Conservation (phyloP, 257 asterid genomes). For the Avicennia marina region DNA sequence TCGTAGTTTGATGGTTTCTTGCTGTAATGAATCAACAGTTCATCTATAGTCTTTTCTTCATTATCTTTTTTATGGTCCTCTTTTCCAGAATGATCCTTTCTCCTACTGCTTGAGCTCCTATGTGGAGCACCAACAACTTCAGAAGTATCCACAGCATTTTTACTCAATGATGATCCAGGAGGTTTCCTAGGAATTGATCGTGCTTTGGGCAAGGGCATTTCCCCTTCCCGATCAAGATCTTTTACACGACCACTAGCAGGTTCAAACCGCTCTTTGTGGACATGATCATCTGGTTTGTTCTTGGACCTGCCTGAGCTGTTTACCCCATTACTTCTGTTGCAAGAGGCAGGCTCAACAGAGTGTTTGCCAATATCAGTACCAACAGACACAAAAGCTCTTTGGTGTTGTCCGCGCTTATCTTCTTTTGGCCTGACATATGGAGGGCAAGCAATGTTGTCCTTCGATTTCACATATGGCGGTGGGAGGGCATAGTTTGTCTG, state of each 20-base stretch:
- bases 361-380: slow-evolving; percentile 24
- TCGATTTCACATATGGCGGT: slow-evolving; percentile 73
- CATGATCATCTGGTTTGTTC: slow-evolving; percentile 20
- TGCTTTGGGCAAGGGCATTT: slow-evolving; percentile 53
- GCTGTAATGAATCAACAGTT: slow-evolving; percentile 80
- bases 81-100: slow-evolving; percentile 64
- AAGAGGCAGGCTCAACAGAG: slow-evolving; percentile 16
- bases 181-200: slow-evolving; percentile 67
- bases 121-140: slow-evolving; percentile 42
- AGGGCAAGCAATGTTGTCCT: slow-evolving; percentile 36
- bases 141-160: slow-evolving; percentile 24
- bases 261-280: slow-evolving; percentile 22
- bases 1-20: slow-evolving; percentile 60
- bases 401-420: slow-evolving; percentile 32
- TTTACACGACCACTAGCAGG: slow-evolving; percentile 27
- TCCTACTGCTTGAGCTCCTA: slow-evolving; percentile 61
- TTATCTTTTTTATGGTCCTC: slow-evolving; percentile 46
- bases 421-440: slow-evolving; percentile 63
- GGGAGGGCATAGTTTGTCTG: slow-evolving; percentile 41
- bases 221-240: slow-evolving; percentile 32
- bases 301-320: slow-evolving; percentile 21
- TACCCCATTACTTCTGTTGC: slow-evolving; percentile 16
- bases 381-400: slow-evolving; percentile 33
- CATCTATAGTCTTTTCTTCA: slow-evolving; percentile 81
- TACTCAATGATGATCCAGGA: slow-evolving; percentile 47